These are phyloP conservation scores for Petasospora rhodanensis DNA, from an alignment of 1,139 yeast genomes.

Conservation along the genomic window DNA sequence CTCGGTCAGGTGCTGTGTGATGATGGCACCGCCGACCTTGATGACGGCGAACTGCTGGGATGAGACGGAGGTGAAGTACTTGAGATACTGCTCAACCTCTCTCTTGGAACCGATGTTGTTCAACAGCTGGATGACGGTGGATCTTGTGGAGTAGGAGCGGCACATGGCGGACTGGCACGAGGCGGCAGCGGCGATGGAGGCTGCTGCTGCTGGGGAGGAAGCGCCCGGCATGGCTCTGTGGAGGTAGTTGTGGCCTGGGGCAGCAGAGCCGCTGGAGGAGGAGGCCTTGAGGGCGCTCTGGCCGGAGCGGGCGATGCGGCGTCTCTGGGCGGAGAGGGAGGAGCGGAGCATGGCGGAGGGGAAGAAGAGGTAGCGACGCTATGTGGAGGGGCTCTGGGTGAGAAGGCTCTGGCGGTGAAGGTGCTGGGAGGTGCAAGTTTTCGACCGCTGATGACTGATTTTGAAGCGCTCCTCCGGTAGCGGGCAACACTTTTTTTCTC, in stretches of 20 bases:
- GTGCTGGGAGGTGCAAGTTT: too few species aligned
- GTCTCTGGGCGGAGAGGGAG: conserved; percentile 23
- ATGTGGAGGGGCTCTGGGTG: too few species aligned
- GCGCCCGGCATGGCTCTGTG: conserved; percentile 9
- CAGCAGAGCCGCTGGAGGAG: conserved; percentile 11
- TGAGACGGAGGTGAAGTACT: conserved; percentile 91
- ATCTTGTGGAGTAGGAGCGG: conserved; percentile 50
- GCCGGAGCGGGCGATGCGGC: conserved; percentile 20
- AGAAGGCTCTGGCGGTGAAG: too few species aligned
- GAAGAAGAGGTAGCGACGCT: background rate
- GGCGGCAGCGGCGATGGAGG: conserved; percentile 6
- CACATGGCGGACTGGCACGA: conserved; percentile 15
- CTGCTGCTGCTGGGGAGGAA: too few species aligned
- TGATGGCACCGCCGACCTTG: conserved; percentile 98
- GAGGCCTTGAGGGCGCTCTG: conserved; percentile 16
- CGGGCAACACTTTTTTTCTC: too few species aligned
- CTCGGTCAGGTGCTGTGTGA: conserved; percentile 89
- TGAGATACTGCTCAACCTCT: conserved; percentile 95
- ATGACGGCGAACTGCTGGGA: conserved; percentile 97
- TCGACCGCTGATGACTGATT: too few species aligned
- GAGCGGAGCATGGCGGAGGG: conserved; percentile 22
- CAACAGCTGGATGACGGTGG: conserved; percentile 89
- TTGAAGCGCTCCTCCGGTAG: too few species aligned
- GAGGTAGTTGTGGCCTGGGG: conserved; percentile 7
- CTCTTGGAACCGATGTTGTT: conserved; percentile 96